Conservation (phyloP, 2,329 filamentous ascomycete genomes). For the Periconia macrospinosa region DNA sequence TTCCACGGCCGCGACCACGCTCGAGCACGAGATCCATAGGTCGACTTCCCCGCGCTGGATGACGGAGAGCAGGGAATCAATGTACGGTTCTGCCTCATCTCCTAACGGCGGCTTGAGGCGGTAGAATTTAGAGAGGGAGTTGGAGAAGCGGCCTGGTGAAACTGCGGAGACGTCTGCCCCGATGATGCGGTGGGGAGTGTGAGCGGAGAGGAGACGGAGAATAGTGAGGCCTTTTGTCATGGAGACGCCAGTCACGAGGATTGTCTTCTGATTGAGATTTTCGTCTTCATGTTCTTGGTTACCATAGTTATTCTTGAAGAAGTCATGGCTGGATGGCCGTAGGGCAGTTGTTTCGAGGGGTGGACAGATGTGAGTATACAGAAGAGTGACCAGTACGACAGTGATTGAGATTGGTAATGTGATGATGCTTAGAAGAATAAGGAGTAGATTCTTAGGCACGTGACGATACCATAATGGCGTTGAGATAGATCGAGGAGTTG, state of each 20-base stretch:
- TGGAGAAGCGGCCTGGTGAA: constrained; percentile 57
- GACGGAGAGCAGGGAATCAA: constrained; percentile 59
- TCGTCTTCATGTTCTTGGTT: neutral
- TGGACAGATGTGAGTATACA: constrained; percentile 18
- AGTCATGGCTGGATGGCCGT: constrained; percentile 11
- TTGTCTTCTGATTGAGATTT: constrained; percentile 49
- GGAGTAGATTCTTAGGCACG: constrained; percentile 50
- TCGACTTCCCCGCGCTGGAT: constrained; percentile 64
- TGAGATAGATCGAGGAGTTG: constrained; percentile 43
- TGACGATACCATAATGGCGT: constrained; percentile 43
- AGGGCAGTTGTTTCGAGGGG: constrained; percentile 4
- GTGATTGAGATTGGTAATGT: constrained; percentile 53
- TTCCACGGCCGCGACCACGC: constrained; percentile 65
- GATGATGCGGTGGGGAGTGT: constrained; percentile 68
- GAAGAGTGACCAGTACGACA: constrained; percentile 25
- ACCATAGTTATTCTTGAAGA: constrained; percentile 5
- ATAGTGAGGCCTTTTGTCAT: constrained; percentile 72
- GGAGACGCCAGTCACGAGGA: constrained; percentile 72
- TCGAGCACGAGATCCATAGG: constrained; percentile 74
- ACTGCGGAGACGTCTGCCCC: constrained; percentile 63
- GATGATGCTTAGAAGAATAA: constrained; percentile 48
- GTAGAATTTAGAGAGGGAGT: constrained; percentile 59
- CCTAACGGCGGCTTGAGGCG: constrained; percentile 42
- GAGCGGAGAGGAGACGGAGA: constrained; percentile 64
- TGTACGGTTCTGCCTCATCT: constrained; percentile 53